Conservation (phyloP, 495 filamentous ascomycete species). For the Podospora anserina region DNA sequence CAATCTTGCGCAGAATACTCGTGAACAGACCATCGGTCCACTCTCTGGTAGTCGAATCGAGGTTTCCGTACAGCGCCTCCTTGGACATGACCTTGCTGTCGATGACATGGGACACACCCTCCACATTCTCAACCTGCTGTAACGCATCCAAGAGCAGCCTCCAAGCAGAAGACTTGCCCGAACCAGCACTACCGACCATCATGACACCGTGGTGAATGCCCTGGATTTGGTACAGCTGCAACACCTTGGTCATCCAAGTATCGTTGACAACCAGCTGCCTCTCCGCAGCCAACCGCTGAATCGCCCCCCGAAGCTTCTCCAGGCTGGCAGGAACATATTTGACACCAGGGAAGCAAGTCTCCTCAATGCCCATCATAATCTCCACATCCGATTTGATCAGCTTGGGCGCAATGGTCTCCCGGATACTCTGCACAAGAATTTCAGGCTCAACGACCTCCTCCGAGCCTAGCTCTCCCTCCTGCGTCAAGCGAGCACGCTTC, state of each 20-base stretch:
- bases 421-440: constrained; percentile 96
- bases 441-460: constrained; percentile 87
- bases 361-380: constrained; percentile 80
- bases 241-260: constrained; percentile 91
- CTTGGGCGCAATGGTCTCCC: constrained; percentile 97
- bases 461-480: constrained; percentile 54
- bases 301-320: constrained; percentile 71
- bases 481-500: constrained; percentile 76
- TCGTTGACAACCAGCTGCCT: constrained; percentile 84
- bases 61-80: constrained; percentile 88
- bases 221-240: constrained; percentile 97
- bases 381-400: constrained; percentile 87
- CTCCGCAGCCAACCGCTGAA: constrained; percentile 75
- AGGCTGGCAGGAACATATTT: constrained; percentile 88
- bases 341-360: constrained; percentile 84
- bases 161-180: constrained; percentile 94
- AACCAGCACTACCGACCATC: constrained; percentile 97
- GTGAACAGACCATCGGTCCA: constrained; percentile 99
- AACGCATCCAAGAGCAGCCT: constrained; percentile 89
- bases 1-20: constrained; percentile 94
- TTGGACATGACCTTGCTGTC: constrained; percentile 99
- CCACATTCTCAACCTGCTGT: constrained; percentile 82
- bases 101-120: constrained; percentile 95
- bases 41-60: constrained; percentile 94
- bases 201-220: constrained; percentile 98